Evolutionary conservation across 2,329 filamentous ascomycete species (phyloP).

Genomic region (Xylariaceae sp.): DNA sequence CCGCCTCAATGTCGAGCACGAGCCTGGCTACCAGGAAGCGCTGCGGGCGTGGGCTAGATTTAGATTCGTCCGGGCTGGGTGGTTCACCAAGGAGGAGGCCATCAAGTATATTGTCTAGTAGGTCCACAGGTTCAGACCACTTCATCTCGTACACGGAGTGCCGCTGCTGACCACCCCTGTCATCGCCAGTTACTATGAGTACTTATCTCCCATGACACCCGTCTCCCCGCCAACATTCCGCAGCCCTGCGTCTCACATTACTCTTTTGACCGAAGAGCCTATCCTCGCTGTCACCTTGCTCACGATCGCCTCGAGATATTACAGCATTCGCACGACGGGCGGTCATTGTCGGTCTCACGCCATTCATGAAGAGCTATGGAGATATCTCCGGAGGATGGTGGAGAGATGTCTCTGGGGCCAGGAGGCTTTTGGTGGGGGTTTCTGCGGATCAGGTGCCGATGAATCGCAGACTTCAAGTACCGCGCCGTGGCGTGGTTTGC

Average conservation of each 20-base stretch:
- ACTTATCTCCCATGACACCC: constrained; percentile 88
- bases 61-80: constrained; percentile 93
- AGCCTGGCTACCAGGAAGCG: constrained; percentile 70
- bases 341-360: constrained; percentile 84
- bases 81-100: constrained; percentile 93
- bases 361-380: constrained; percentile 96
- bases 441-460: constrained; percentile 74
- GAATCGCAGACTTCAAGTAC: constrained; percentile 70
- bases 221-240: constrained; percentile 92
- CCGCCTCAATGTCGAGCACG: constrained; percentile 52
- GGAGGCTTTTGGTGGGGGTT: constrained; percentile 90
- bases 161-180: constrained; percentile 19
- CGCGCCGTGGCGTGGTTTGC: constrained; percentile 71
- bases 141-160: neutral
- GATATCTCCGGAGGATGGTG: constrained; percentile 92
- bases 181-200: constrained; percentile 77
- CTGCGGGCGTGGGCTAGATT: constrained; percentile 89
- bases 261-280: constrained; percentile 86
- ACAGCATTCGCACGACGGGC: constrained; percentile 78
- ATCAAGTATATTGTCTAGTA: constrained; percentile 94
- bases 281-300: constrained; percentile 91
- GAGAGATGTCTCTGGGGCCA: constrained; percentile 95
- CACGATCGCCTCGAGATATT: constrained; percentile 89
- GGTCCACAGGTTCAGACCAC: constrained; percentile 39
- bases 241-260: constrained; percentile 78